A percentile compares a stretch with the other conserved stretches of the same genome.
Conservation (phyloP, 495 filamentous ascomycete genomes). For the Talaromyces stipitatus region DNA sequence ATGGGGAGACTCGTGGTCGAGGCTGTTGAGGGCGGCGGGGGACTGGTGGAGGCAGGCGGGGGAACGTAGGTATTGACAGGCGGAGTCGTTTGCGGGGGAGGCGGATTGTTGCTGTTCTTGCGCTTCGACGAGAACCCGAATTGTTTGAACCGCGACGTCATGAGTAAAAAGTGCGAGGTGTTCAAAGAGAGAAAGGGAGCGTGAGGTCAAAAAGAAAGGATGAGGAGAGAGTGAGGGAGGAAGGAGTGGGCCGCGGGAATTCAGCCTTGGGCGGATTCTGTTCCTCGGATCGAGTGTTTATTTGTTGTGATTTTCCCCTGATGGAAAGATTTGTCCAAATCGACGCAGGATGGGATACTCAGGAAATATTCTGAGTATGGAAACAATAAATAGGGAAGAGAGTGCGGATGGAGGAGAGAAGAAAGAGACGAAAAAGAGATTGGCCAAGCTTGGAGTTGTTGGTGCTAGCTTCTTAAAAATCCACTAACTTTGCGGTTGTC, state of each 20-base stretch:
- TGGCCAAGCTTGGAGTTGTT: neutral
- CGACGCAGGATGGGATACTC: neutral
- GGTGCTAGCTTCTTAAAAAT: neutral
- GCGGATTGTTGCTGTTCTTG: conserved; percentile 22
- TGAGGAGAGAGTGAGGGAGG: conserved; percentile 12
- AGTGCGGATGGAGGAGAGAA: neutral
- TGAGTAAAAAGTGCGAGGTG: conserved; percentile 14
- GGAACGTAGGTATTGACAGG: conserved; percentile 17
- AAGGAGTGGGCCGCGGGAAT: conserved; percentile 5
- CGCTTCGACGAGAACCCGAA: conserved; percentile 40
- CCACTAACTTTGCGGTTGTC: neutral
- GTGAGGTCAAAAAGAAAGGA: conserved; percentile 7
- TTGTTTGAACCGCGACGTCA: conserved; percentile 45
- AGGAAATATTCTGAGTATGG: no score
- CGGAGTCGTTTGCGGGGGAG: conserved; percentile 9
- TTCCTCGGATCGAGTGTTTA: neutral
- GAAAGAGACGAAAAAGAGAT: neutral
- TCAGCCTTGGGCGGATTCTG: conserved; percentile 2
- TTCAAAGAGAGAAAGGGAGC: conserved; percentile 3
- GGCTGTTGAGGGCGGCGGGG: conserved; percentile 32
- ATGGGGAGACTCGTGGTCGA: conserved; percentile 47
- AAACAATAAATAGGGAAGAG: neutral
- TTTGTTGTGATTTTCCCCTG: neutral
- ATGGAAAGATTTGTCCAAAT: neutral
- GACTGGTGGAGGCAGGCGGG: conserved; percentile 23